Evolutionary conservation across 2,329 filamentous ascomycete species (phyloP), one percentile per base, ranked within the genome.

Genomic region (Talaromyces albobiverticillius): DNA sequence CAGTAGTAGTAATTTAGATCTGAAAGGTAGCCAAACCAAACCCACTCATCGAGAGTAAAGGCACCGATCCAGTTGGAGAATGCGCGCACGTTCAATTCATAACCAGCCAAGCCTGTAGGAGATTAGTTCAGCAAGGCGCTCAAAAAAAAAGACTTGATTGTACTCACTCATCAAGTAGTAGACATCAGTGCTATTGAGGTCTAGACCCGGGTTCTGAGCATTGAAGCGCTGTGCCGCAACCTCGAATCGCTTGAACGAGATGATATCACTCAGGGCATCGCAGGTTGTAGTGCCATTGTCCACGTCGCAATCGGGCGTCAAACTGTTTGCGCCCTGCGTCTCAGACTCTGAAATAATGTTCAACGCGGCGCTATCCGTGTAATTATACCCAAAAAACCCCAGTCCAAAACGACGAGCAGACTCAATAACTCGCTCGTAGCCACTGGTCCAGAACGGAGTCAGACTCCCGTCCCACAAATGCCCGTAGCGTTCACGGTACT

Each of bases 41-140:
- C 57, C 62, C 61, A 63, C 45, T 63, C 61, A 13, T 64, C 61
- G 18, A 57, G 56, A 16, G 61, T 64, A 50, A 64, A 64, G 4
- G 57, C 59, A 36, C 61, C 51, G 18, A 60, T 62, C 61, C 62
- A 64, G 18, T 61, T 51, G 4, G 62, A 64, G 29, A 51, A 58
- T 2, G 54, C 48, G 23, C 60, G 62, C 4, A 51, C 55, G 34
- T 61, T 63, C 1, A 62, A 54, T 47, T 64, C 62, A 43, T 59
- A 63, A 4, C 55, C 53, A 2, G 59, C 53, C 60, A 63, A 61
- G 11, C 54, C 61, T 63, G 25, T 11, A 20, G 16, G 7, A 7
- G 2, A 6, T 18, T 16, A 34, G 8, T 13, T 34, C 13, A 34
- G 31, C 8, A 34, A 34, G 13, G 31, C n/a, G n/a, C n/a, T n/a